A percentile compares a stretch with the other conserved stretches of the same genome.
Evolutionary conservation across 306 rosid genomes (phyloP).

Genomic region (Citrullus colocynthis): DNA sequence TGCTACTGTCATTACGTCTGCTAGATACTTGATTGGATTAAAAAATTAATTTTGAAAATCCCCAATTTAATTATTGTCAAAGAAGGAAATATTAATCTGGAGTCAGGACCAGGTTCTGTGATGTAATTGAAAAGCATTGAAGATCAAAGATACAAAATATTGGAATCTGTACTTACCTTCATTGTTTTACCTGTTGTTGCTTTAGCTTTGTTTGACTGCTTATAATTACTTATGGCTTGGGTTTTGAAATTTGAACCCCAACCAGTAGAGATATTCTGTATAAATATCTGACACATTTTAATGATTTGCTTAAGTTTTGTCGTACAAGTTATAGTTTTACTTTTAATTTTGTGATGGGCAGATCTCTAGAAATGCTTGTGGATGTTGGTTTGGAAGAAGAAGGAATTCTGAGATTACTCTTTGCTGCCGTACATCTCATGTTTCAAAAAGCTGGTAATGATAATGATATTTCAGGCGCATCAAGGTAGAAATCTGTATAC

Average conservation of each 20-base stretch:
- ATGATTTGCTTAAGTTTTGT: not conserved
- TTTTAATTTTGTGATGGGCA: conserved; percentile 50
- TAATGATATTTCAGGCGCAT: conserved; percentile 75
- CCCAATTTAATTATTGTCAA: not conserved
- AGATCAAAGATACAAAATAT: not conserved
- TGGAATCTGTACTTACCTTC: not conserved
- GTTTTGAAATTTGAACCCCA: not conserved
- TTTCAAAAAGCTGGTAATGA: conserved; percentile 62
- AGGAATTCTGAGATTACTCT: conserved; percentile 76
- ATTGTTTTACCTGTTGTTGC: not conserved
- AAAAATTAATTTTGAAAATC: not conserved
- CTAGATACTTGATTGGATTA: not conserved
- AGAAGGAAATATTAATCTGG: not conserved
- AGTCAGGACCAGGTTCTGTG: not conserved
- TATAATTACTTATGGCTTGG: not conserved
- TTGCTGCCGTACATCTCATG: conserved; percentile 76
- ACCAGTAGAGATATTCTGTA: not conserved
- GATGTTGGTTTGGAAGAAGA: conserved; percentile 77
- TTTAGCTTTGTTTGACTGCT: not conserved
- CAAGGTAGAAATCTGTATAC: conserved; percentile 46
- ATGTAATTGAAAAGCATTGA: not conserved
- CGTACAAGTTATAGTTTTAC: conserved; percentile 14
- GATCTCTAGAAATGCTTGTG: conserved; percentile 92
- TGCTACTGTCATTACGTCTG: not conserved
- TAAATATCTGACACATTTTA: not conserved